Evolutionary conservation across 2,329 filamentous ascomycete species (phyloP).

Genomic region (Monilinia vaccinii-corymbosi): DNA sequence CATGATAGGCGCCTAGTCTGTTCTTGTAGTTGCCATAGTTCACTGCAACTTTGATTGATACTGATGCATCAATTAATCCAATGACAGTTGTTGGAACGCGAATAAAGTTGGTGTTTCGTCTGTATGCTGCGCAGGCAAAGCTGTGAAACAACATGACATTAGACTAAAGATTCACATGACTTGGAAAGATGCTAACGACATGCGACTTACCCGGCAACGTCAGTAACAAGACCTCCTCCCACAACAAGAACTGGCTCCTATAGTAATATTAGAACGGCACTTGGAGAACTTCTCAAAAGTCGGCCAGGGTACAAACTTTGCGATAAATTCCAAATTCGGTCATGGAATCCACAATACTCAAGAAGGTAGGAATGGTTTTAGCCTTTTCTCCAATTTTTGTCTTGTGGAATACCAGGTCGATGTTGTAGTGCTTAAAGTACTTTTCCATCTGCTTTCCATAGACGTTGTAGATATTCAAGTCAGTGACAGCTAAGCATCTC

Average conservation of each 20-base stretch:
- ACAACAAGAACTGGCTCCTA: conserved; percentile 57
- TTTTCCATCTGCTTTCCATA: conserved; percentile 57
- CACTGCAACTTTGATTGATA: conserved; percentile 70
- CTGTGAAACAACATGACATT: conserved; percentile 32
- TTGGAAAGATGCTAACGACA: background rate
- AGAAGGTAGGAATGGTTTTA: conserved; percentile 61
- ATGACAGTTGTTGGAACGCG: conserved; percentile 67
- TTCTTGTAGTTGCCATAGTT: conserved; percentile 74
- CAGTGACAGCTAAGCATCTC: conserved; percentile 58
- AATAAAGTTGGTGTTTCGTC: conserved; percentile 65
- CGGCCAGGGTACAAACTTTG: conserved; percentile 36
- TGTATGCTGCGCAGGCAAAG: conserved; percentile 63
- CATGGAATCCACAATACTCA: conserved; percentile 65
- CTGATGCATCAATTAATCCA: conserved; percentile 65
- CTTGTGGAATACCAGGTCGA: conserved; percentile 58
- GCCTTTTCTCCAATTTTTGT: conserved; percentile 69
- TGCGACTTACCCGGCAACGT: conserved; percentile 57
- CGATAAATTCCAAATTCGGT: conserved; percentile 62
- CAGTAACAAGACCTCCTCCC: conserved; percentile 61
- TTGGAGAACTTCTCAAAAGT: background rate
- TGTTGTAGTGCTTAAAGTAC: conserved; percentile 57
- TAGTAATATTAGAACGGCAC: conserved; percentile 8
- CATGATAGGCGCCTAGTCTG: conserved; percentile 63
- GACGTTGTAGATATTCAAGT: conserved; percentile 60
- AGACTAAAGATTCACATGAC: conserved; percentile 9